Conservation (phyloP, 257 asterid genomes). For the Avicennia marina region DNA sequence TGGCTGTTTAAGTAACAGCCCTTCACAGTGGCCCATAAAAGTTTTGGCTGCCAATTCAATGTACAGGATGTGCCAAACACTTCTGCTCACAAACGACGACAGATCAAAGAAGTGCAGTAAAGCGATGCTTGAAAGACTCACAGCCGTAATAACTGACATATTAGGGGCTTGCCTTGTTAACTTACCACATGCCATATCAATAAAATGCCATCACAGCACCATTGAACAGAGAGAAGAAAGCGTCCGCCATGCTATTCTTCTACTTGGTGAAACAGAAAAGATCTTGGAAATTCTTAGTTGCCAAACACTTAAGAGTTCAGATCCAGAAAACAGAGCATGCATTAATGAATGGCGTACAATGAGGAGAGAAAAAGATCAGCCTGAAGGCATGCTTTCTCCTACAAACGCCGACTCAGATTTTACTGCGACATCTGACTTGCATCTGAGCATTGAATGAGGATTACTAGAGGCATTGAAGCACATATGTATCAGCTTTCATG, state of each 20-base stretch:
- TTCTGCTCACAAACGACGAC: conserved; percentile 31
- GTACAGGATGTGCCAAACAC: conserved; percentile 70
- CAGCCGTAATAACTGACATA: conserved; percentile 47
- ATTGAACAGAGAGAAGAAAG: conserved; percentile 51
- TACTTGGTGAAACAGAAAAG: conserved; percentile 59
- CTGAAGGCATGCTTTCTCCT: conserved; percentile 19
- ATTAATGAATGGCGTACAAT: conserved; percentile 45
- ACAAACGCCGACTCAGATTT: conserved; percentile 22
- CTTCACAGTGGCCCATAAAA: conserved; percentile 61
- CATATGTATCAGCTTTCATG: no score
- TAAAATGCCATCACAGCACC: conserved; percentile 45
- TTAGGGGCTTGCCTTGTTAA: conserved; percentile 72
- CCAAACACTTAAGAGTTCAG: conserved; percentile 37
- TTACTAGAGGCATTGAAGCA: background rate
- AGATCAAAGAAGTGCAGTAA: conserved; percentile 26
- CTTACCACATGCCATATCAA: conserved; percentile 49
- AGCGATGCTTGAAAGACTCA: conserved; percentile 36
- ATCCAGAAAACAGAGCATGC: conserved; percentile 27
- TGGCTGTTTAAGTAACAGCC: conserved; percentile 24
- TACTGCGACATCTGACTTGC: conserved; percentile 32
- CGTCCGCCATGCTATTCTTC: conserved; percentile 44
- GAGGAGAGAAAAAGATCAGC: conserved; percentile 26
- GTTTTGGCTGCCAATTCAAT: conserved; percentile 68
- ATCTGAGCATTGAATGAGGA: conserved; percentile 38
- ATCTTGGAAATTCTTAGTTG: conserved; percentile 54